phyloP scores from a whole-genome alignment of 202 grass and related monocot genomes.

The Cymbopogon flexuosus region DNA sequence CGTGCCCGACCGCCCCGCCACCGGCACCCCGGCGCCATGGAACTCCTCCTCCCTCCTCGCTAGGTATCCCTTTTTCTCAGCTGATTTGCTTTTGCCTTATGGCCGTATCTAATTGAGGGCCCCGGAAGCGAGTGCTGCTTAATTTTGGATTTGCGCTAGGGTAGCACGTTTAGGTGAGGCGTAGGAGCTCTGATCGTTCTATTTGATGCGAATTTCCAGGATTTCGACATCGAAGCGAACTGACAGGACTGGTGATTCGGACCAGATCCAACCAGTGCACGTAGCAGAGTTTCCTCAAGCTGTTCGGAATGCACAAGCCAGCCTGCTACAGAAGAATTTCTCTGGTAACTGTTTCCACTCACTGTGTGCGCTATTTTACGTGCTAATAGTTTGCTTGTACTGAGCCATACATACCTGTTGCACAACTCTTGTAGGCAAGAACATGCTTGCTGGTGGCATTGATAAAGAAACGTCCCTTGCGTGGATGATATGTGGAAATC shows the following conservation, averaged over 20 bases:
- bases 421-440: constrained; percentile 56
- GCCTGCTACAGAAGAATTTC: constrained; percentile 53
- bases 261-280: constrained; percentile 69
- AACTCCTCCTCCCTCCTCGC: constrained; percentile 56
- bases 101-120: constrained; percentile 4
- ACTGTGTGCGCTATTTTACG: neutral
- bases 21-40: constrained; percentile 76
- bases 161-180: neutral
- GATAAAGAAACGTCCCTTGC: constrained; percentile 75
- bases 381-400: neutral
- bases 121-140: neutral
- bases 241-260: constrained; percentile 44
- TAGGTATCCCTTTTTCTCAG: constrained; percentile 38
- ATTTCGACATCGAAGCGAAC: constrained; percentile 48
- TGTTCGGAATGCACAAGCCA: constrained; percentile 81
- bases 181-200: neutral
- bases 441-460: constrained; percentile 60
- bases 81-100: neutral
- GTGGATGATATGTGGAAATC: constrained; percentile 83
- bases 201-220: constrained; percentile 36
- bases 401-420: neutral
- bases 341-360: constrained; percentile 39
- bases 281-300: constrained; percentile 73
- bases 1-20: constrained; percentile 46
- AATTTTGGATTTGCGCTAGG: constrained; percentile 2